Evolutionary conservation across 129 eudicot species (phyloP), one percentile per base, ranked within the genome.

Genomic region (Solidago caesia): DNA sequence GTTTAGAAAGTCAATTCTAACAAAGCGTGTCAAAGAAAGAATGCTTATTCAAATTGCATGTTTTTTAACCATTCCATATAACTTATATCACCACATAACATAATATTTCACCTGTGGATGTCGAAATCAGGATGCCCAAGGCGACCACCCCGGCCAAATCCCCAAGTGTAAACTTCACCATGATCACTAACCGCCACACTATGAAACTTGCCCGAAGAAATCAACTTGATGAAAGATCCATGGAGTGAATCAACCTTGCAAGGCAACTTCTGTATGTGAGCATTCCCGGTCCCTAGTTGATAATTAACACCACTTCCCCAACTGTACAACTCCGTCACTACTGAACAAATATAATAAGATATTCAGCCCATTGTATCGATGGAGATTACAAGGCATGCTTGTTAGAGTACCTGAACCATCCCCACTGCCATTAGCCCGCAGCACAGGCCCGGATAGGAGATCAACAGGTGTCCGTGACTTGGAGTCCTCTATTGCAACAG

Each of bases 241-340:
- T 91, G 93, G 68, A 95, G 97, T 8, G 97, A 82, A 70, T 95
- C 99, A 75, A 95, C 86, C 85, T 91, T 91, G 84, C 97, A 89
- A 13, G 99, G 99, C 75, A 95, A 79, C 81, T 95, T 95, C 74
- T 95, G 99, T 41, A 95, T 87, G 78, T 95, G 99, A 16, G 99
- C 97, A 84, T 95, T 95, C 73, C 99, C 99, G 55, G 99, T 95
- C 72, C 99, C 99, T 27, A 95, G 90, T 81, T 95, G 99, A 68
- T 95, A 95, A 75, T 95, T 95, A 14, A 89, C 97, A 81, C 99
- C 99, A 81, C 99, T 95, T 64, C 99, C 99, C 99, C 99, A 95
- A 88, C 99, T 95, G 74, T 83, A 95, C 75, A 95, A 84, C 83
- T 95, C 99, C 14, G 99, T 91, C 41, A 86, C 91, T 8, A 89